These are phyloP conservation scores for Aspergillus costaricaensis DNA, from an alignment of 2,329 filamentous ascomycete genomes.

Conservation along the genomic window DNA sequence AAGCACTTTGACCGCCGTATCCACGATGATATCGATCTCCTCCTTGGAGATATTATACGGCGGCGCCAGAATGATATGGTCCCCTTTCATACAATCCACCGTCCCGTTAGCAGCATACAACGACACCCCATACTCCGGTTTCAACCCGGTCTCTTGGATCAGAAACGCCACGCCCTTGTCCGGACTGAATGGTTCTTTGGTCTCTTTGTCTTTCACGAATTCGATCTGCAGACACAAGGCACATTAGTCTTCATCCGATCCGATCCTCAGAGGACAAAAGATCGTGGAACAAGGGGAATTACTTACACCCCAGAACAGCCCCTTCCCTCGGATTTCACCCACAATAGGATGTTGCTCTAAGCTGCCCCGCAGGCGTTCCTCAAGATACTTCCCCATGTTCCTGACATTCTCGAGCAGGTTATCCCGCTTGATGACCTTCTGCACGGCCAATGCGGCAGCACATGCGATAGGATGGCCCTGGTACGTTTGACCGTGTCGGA, in stretches of 20 bases:
- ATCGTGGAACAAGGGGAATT: not conserved
- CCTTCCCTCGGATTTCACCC: conserved; percentile 60
- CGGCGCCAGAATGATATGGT: conserved; percentile 70
- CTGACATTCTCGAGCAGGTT: conserved; percentile 61
- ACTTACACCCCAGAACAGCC: conserved; percentile 62
- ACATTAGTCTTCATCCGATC: not conserved
- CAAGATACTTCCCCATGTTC: conserved; percentile 52
- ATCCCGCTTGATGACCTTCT: conserved; percentile 60
- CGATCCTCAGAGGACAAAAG: not conserved
- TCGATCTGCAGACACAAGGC: conserved; percentile 46
- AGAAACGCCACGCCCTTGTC: conserved; percentile 48
- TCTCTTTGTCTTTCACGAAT: conserved; percentile 58
- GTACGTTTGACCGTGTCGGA: conserved; percentile 63
- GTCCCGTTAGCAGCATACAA: conserved; percentile 67
- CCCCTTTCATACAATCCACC: conserved; percentile 60
- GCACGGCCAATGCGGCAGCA: conserved; percentile 62
- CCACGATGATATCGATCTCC: conserved; percentile 60
- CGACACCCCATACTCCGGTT: conserved; percentile 52
- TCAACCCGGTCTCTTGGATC: conserved; percentile 54
- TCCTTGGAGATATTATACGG: conserved; percentile 63
- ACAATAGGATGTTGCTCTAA: conserved; percentile 53
- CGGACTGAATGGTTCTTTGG: conserved; percentile 57
- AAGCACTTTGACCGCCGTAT: conserved; percentile 54
- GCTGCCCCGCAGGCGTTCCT: conserved; percentile 44
- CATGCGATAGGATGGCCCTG: conserved; percentile 62